Evolutionary conservation across 1,284 basidiomycete species (phyloP).

Genomic region (Trametes versicolor): DNA sequence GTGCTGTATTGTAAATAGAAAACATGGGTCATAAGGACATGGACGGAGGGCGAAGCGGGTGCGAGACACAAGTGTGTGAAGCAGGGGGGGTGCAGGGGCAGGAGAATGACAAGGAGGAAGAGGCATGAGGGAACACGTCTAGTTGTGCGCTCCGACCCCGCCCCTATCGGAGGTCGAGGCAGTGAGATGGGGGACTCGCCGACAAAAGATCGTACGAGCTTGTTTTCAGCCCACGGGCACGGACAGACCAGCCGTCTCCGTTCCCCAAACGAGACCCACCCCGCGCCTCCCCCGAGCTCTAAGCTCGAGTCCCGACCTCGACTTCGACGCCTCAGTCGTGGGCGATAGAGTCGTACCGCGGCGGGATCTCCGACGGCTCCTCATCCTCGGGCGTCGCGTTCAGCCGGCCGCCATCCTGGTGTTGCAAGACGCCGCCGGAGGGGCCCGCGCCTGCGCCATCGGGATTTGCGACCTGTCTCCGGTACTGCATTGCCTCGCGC

Average conservation of each 20-base stretch:
- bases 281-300: not conserved
- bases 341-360: constrained; percentile 47
- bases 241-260: not conserved
- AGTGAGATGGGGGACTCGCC: not conserved
- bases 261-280: not conserved
- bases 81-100: no score
- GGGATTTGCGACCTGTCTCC: constrained; percentile 37
- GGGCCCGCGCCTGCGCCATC: constrained; percentile 10
- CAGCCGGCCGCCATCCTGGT: constrained; percentile 43
- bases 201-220: not conserved
- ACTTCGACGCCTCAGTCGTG: constrained; percentile 22
- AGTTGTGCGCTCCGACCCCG: constrained; percentile 6
- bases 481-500: constrained; percentile 41
- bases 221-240: not conserved
- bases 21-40: no score
- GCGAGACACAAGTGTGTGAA: no score
- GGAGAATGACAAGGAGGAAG: no score
- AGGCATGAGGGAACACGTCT: constrained; percentile 12
- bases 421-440: constrained; percentile 41
- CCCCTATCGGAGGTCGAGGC: not conserved
- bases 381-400: constrained; percentile 37
- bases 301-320: not conserved
- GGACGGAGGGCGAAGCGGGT: no score
- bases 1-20: no score
- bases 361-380: constrained; percentile 45